Evolutionary conservation across 1,139 yeast genomes (phyloP).

Genomic region (Keqinozyma sinolaborantium): DNA sequence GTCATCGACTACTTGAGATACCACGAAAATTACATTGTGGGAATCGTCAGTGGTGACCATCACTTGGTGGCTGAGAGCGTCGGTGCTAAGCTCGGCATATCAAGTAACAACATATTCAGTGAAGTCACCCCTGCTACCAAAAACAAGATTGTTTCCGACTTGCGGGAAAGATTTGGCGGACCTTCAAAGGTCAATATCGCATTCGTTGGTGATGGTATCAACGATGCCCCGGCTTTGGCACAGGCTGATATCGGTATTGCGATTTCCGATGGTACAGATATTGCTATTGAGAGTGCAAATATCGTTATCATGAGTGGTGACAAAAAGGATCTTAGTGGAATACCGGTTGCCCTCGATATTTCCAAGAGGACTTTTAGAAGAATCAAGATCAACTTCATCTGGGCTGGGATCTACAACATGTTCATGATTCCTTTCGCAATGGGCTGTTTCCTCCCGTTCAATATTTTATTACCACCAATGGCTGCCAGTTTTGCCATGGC

Average conservation of each 20-base stretch:
- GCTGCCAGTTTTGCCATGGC: conserved; percentile 96
- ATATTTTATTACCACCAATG: conserved; percentile 78
- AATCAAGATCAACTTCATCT: conserved; percentile 75
- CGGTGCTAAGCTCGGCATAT: conserved; percentile 68
- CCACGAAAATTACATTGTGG: conserved; percentile 59
- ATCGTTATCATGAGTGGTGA: conserved; percentile 55
- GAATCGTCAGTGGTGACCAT: conserved; percentile 90
- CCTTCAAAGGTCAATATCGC: conserved; percentile 48
- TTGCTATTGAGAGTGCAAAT: conserved; percentile 95
- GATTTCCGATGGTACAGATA: conserved; percentile 88
- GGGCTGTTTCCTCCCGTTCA: conserved; percentile 83
- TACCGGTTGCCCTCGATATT: conserved; percentile 70
- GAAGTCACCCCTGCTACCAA: conserved; percentile 78
- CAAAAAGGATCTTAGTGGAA: conserved; percentile 54
- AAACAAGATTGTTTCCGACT: conserved; percentile 57
- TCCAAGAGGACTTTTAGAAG: conserved; percentile 68
- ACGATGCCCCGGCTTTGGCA: conserved; percentile 94
- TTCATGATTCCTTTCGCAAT: conserved; percentile 94
- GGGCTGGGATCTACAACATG: conserved; percentile 84
- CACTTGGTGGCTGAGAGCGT: conserved; percentile 58
- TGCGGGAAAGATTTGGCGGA: conserved; percentile 46
- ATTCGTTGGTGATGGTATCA: conserved; percentile 95
- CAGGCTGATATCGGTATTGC: conserved; percentile 89
- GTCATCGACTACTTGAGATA: conserved; percentile 54
- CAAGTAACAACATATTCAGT: conserved; percentile 62